Conservation (phyloP, 2,329 filamentous ascomycete species). For the Aspergillus neotritici region DNA sequence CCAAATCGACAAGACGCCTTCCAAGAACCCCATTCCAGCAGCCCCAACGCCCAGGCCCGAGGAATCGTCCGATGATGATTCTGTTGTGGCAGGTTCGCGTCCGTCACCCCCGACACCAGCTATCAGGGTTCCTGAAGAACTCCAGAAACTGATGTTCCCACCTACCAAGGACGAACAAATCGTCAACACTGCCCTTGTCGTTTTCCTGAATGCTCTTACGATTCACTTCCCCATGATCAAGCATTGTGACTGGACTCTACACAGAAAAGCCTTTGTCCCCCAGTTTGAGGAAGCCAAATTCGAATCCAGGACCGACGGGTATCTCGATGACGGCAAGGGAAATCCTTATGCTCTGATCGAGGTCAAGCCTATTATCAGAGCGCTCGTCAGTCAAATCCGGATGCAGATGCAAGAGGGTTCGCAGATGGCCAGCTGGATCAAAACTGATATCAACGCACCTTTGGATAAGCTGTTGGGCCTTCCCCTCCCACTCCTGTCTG, state of each 20-base stretch:
- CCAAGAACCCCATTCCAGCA: too few relatives aligned
- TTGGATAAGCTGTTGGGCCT: not conserved
- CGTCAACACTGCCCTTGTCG: not conserved
- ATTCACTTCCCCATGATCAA: not conserved
- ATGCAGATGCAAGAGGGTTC: conserved; percentile 2
- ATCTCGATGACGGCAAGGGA: not conserved
- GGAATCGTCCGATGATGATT: too few relatives aligned
- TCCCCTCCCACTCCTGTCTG: not conserved
- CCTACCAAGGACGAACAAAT: conserved; percentile 2
- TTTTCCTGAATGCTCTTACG: conserved; percentile 1
- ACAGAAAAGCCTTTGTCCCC: not conserved
- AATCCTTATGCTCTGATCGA: not conserved
- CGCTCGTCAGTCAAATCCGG: not conserved
- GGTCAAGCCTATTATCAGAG: not conserved
- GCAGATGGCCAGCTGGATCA: conserved; percentile 2
- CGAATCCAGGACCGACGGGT: not conserved
- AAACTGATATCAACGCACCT: too few relatives aligned
- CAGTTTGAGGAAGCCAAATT: not conserved
- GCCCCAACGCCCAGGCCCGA: too few relatives aligned
- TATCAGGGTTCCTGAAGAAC: not conserved
- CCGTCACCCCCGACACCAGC: too few relatives aligned
- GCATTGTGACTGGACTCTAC: not conserved
- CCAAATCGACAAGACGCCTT: too few relatives aligned
- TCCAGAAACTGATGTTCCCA: not conserved
- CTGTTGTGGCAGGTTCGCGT: too few relatives aligned